Conservation (phyloP, 2,329 filamentous ascomycete genomes). For the Coleophoma cylindrospora region DNA sequence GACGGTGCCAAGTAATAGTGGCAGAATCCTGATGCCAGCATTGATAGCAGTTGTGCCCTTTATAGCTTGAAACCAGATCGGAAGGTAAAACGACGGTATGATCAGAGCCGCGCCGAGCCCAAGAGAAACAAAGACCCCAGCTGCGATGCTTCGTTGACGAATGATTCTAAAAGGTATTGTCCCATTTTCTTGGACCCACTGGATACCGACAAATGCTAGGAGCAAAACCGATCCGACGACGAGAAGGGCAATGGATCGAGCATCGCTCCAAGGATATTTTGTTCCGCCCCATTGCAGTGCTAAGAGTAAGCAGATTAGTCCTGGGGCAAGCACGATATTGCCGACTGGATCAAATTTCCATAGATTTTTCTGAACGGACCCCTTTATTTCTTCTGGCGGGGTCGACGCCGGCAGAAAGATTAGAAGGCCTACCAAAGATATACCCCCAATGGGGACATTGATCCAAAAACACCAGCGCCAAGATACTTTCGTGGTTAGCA, state of each 20-base stretch:
- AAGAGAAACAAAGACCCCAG: slow-evolving; percentile 22
- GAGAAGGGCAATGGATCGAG: slow-evolving; percentile 31
- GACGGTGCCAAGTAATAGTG: slow-evolving; percentile 10
- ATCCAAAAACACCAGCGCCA: slow-evolving; percentile 21
- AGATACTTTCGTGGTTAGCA: neutral
- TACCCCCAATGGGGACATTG: slow-evolving; percentile 40
- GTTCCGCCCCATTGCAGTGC: slow-evolving; percentile 38
- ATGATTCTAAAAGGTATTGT: slow-evolving; percentile 30
- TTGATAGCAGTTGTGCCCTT: neutral
- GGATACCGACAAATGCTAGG: slow-evolving; percentile 25
- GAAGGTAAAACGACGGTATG: slow-evolving; percentile 15
- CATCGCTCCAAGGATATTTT: slow-evolving; percentile 33
- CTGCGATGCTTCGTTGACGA: slow-evolving; percentile 24
- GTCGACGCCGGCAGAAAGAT: slow-evolving; percentile 45
- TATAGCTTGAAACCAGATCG: slow-evolving; percentile 5
- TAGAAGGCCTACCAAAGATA: slow-evolving; percentile 50
- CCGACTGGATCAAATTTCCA: slow-evolving; percentile 39
- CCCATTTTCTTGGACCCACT: slow-evolving; percentile 32
- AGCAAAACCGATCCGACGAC: slow-evolving; percentile 23
- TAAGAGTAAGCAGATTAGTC: slow-evolving; percentile 32
- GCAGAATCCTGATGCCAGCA: neutral
- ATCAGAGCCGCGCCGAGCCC: slow-evolving; percentile 18
- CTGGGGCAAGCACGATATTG: slow-evolving; percentile 33
- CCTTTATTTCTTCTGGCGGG: slow-evolving; percentile 55
- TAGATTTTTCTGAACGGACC: slow-evolving; percentile 25